Conservation (phyloP, 495 filamentous ascomycete genomes). For the Lepidopterella palustris region DNA sequence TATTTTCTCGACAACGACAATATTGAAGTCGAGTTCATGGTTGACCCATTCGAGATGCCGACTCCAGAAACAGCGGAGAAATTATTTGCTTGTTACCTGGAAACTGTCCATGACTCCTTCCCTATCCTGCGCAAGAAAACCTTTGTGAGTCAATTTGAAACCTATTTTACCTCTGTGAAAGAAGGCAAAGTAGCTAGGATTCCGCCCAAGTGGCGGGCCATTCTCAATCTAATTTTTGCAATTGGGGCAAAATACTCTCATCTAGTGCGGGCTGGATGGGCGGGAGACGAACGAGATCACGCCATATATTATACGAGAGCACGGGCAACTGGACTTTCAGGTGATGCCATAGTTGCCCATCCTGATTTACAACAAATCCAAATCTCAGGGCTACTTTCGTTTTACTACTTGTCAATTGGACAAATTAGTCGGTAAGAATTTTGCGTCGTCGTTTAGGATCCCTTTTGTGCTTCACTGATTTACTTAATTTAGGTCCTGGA, state of each 20-base stretch:
- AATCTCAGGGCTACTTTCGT: slow-evolving; percentile 49
- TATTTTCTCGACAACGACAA: slow-evolving; percentile 54
- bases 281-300: slow-evolving; percentile 46
- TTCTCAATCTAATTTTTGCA: slow-evolving; percentile 59
- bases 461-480: neutral
- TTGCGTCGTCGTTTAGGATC: neutral
- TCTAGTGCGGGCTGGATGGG: slow-evolving; percentile 41
- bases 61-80: slow-evolving; percentile 45
- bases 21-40: slow-evolving; percentile 35
- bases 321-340: slow-evolving; percentile 46
- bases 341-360: slow-evolving; percentile 47
- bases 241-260: slow-evolving; percentile 50
- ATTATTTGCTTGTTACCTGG: slow-evolving; percentile 53
- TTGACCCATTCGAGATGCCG: slow-evolving; percentile 49
- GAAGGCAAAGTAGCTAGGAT: slow-evolving; percentile 30
- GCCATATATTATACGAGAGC: slow-evolving; percentile 51
- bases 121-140: slow-evolving; percentile 52
- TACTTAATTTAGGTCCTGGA: slow-evolving; percentile 50
- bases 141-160: slow-evolving; percentile 47
- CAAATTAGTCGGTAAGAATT: slow-evolving; percentile 53
- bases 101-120: slow-evolving; percentile 53
- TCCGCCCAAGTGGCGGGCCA: slow-evolving; percentile 46
- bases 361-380: slow-evolving; percentile 53
- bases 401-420: slow-evolving; percentile 53
- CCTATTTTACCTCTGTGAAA: slow-evolving; percentile 35